Evolutionary conservation across 1,284 basidiomycete species (phyloP), one percentile per base, ranked within the genome.

Genomic region (Malassezia slooffiae): DNA sequence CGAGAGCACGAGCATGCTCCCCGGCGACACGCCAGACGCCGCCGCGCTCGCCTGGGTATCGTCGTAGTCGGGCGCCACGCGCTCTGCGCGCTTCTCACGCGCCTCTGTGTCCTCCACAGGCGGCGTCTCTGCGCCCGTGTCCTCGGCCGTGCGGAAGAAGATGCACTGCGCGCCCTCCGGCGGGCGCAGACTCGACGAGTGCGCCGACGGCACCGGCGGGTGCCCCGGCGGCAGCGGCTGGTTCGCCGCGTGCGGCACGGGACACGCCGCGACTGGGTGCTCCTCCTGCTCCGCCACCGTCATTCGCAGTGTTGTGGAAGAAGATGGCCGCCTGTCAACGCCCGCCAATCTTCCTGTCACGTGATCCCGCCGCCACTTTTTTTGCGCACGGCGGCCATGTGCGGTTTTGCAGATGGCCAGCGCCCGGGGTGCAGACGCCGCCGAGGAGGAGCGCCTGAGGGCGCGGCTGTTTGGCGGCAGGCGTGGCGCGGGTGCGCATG

Each of bases 171-270:
- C 47, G 34, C 47, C 64, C 2, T 57, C 50, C n/a, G 66, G 66
- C 3, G 62, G 57, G 29, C 56, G 55, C 6, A 68, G 45, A 12
- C 50, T 54, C 4, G 61, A 65, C 4, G 61, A 45, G 5, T 47
- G 44, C 5, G 52, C 57, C 26, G 50, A 43, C 11, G 53, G 42
- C 11, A 60, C 57, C 11, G 58, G 53, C 5, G 66, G 66, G 34
- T 68, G 66, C n/a, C 66, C 66, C 19, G 66, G 66, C 6, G 66
- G 66, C 11, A 68, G 39, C 2, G 66, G 63, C 38, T 65, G 62
- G 21, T 50, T 46, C 34, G 57, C 51, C 16, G 58, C 62, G 36
- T 68, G 66, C 7, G 64, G 59, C 1, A 68, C 66, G 5, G 66
- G 66, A 30, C 66, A 68, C 6, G 42, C 22, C 12, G n/a, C n/a